Conservation (phyloP, 495 filamentous ascomycete genomes). For the Hypoxylon lenormandii region DNA sequence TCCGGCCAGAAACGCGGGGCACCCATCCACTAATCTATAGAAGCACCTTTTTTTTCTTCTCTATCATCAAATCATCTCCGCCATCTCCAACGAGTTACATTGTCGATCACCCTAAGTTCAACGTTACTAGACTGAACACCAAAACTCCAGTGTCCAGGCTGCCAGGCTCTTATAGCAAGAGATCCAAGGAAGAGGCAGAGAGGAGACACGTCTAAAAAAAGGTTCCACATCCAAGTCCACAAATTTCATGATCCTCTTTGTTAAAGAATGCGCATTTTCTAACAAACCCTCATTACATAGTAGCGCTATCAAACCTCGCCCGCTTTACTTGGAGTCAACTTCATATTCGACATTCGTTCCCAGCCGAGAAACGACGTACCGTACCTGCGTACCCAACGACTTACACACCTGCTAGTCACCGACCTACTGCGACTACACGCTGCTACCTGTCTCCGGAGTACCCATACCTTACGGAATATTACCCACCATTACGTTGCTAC, state of each 20-base stretch:
- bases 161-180: neutral
- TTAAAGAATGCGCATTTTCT: constrained; percentile 26
- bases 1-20: constrained; percentile 38
- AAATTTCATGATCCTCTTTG: constrained; percentile 18
- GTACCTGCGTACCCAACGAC: constrained; percentile 5
- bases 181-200: constrained; percentile 36
- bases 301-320: constrained; percentile 7
- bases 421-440: too few relatives aligned
- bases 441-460: neutral
- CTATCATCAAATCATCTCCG: constrained; percentile 39
- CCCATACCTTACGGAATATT: constrained; percentile 9
- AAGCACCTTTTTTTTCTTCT: constrained; percentile 5
- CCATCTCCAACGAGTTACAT: constrained; percentile 19
- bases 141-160: neutral
- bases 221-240: constrained; percentile 35
- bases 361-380: neutral
- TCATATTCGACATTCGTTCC: constrained; percentile 13
- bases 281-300: constrained; percentile 22
- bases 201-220: constrained; percentile 42
- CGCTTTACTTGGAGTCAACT: constrained; percentile 1
- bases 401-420: too few relatives aligned
- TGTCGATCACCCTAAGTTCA: neutral
- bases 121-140: constrained; percentile 31
- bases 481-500: constrained; percentile 15
- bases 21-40: constrained; percentile 5